A percentile compares a stretch with the other conserved stretches of the same genome.
These are phyloP conservation scores for Colletotrichum higginsianum DNA, from an alignment of 2,329 filamentous ascomycete species.

Conservation along the genomic window DNA sequence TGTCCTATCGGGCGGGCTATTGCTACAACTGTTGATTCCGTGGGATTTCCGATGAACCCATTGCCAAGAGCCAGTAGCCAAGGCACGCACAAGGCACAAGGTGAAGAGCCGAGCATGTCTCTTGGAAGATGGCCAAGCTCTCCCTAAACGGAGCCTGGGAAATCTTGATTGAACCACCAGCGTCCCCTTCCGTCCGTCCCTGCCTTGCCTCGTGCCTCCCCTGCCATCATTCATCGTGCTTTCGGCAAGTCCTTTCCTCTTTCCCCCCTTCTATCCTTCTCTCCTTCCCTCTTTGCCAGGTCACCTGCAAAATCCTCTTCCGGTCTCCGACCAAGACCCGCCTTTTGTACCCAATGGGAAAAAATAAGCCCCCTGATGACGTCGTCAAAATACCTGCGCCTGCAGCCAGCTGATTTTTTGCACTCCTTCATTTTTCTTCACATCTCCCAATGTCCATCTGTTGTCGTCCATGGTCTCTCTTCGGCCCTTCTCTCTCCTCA, in stretches of 20 bases:
- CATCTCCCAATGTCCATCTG: too few species aligned
- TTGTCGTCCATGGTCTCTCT: constrained; percentile 24
- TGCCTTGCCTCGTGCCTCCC: too few species aligned
- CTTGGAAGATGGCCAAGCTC: constrained; percentile 27
- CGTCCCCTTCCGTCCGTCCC: too few species aligned
- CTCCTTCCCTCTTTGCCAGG: not conserved
- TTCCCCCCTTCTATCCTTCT: not conserved
- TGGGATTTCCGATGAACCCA: not conserved
- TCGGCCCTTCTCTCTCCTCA: constrained; percentile 38
- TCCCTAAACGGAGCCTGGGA: constrained; percentile 9
- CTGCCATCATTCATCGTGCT: not conserved
- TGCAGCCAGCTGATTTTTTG: not conserved
- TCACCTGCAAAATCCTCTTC: constrained; percentile 1
- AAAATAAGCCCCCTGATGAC: constrained; percentile 10
- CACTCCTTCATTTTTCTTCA: too few species aligned
- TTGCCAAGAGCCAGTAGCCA: not conserved
- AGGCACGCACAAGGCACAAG: not conserved
- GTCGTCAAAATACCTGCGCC: constrained; percentile 15
- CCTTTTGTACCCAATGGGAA: too few species aligned
- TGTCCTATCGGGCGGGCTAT: too few species aligned
- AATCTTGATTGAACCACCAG: constrained; percentile 35
- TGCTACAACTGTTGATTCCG: too few species aligned
- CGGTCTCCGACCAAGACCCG: not conserved
- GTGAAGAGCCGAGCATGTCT: not conserved
- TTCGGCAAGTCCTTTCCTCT: not conserved